Conservation (phyloP, 495 filamentous ascomycete species). For the Hypoxylon rickii region DNA sequence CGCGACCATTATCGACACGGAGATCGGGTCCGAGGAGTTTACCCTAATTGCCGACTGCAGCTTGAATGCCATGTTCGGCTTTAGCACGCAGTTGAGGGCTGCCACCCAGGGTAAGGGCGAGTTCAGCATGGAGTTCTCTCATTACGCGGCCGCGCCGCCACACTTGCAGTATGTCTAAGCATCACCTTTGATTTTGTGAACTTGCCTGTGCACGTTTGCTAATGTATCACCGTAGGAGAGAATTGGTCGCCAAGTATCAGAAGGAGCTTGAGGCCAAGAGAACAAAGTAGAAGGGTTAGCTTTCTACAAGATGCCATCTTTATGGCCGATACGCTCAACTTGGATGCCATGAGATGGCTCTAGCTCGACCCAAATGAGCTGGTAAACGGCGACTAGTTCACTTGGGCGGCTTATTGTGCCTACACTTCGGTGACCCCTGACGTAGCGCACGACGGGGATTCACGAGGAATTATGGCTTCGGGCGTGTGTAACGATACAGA, state of each 20-base stretch:
- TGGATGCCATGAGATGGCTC: no score
- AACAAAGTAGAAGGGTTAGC: constrained; percentile 40
- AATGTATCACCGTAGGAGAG: constrained; percentile 61
- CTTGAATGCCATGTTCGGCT: constrained; percentile 97
- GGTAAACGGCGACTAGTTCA: no score
- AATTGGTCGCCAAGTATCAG: constrained; percentile 84
- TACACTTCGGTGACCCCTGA: no score
- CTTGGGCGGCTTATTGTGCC: no score
- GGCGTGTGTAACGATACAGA: no score
- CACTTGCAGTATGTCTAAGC: constrained; percentile 78
- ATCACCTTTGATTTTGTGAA: not conserved
- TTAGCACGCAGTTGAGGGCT: constrained; percentile 84
- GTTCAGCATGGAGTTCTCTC: constrained; percentile 98
- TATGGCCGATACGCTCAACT: not conserved
- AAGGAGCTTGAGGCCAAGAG: constrained; percentile 79
- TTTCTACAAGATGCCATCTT: no score
- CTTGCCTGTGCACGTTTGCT: constrained; percentile 9
- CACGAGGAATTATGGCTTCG: no score
- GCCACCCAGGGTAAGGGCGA: constrained; percentile 98
- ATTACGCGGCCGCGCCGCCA: constrained; percentile 84
- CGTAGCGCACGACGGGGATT: no score
- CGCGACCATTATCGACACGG: constrained; percentile 92
- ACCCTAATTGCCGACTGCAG: constrained; percentile 91
- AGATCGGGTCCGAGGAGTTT: constrained; percentile 94
- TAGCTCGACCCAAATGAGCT: no score